phyloP scores from a whole-genome alignment of 176 grass and related monocot species.

The Eragrostis nindensis region DNA sequence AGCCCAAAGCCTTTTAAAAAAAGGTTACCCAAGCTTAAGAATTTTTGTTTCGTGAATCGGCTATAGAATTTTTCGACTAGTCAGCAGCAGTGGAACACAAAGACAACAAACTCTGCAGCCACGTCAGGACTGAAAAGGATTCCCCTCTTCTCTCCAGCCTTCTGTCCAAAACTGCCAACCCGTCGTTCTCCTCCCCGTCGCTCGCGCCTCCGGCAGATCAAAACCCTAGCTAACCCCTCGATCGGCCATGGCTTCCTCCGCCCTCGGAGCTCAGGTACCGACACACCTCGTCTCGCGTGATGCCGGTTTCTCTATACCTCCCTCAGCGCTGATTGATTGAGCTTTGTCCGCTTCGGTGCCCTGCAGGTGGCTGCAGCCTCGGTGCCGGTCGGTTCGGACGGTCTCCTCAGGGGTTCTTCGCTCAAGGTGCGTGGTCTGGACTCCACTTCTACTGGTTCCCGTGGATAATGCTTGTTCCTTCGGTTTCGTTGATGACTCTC shows the following conservation, averaged over 20 bases:
- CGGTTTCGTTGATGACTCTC: constrained; percentile 5
- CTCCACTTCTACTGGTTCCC: not conserved
- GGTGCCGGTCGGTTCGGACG: constrained; percentile 24
- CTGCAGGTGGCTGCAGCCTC: constrained; percentile 33
- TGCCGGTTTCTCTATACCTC: not conserved
- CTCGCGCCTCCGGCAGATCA: constrained; percentile 27
- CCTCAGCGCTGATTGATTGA: not conserved
- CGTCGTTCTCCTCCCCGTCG: constrained; percentile 22
- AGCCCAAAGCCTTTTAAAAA: too few species aligned
- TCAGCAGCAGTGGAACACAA: too few species aligned
- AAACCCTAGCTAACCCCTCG: constrained; percentile 46
- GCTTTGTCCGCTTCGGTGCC: not conserved
- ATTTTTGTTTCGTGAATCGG: too few species aligned
- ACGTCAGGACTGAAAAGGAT: not conserved
- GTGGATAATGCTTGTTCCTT: not conserved
- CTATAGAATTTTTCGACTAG: too few species aligned
- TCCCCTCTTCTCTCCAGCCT: not conserved
- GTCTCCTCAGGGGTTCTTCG: constrained; percentile 8
- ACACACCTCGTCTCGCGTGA: not conserved
- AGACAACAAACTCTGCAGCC: not conserved
- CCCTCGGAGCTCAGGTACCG: constrained; percentile 46
- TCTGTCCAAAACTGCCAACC: not conserved
- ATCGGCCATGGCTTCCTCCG: constrained; percentile 32
- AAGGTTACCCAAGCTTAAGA: too few species aligned
- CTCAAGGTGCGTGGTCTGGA: constrained; percentile 40